A percentile compares a stretch with the other conserved stretches of the same genome.
Evolutionary conservation across 495 filamentous ascomycete genomes (phyloP).

Genomic region (Xylaria flabelliformis): DNA sequence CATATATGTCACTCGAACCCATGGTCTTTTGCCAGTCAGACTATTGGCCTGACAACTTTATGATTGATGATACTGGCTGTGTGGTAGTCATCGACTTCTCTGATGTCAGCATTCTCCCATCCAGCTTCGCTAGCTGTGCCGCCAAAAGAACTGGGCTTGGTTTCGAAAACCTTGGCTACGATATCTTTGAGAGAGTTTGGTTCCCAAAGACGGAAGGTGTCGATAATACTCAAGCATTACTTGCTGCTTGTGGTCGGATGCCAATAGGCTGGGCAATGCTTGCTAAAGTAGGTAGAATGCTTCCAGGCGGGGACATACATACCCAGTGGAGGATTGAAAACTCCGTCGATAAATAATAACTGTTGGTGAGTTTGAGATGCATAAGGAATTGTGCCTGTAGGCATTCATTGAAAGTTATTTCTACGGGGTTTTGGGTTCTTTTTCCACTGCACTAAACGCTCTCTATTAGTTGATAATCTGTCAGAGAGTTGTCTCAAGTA

Average conservation of each 20-base stretch:
- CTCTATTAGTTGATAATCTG: not conserved
- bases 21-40: constrained; percentile 7
- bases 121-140: constrained; percentile 3
- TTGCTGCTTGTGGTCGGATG: constrained; percentile 4
- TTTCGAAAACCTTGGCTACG: not conserved
- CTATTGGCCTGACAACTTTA: constrained; percentile 1
- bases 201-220: constrained; percentile 4
- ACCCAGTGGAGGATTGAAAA: not conserved
- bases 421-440: not conserved
- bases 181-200: not conserved
- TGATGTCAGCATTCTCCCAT: constrained; percentile 2
- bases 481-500: not conserved
- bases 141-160: not conserved
- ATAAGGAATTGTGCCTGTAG: not conserved
- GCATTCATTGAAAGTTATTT: not conserved
- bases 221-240: constrained; percentile 1
- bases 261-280: not conserved
- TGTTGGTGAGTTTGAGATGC: not conserved
- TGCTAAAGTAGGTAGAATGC: not conserved
- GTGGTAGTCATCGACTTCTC: not conserved
- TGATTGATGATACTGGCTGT: not conserved
- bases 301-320: not conserved
- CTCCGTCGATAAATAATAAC: not conserved
- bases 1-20: not conserved
- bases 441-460: not conserved